Evolutionary conservation across 148 eudicot genomes (phyloP).

Genomic region (Simmondsia chinensis): DNA sequence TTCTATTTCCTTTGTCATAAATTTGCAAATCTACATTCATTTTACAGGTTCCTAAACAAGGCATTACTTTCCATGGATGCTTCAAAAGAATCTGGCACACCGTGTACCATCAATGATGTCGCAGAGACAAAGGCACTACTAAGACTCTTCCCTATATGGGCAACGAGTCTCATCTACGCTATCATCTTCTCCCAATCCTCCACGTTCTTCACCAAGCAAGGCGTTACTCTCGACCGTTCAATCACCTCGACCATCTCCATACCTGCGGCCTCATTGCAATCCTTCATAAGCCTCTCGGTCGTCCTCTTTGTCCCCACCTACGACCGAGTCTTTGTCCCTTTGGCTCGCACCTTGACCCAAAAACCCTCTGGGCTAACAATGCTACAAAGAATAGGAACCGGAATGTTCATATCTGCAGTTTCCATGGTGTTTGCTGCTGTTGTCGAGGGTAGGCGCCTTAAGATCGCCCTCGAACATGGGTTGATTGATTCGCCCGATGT

Average conservation of each 20-base stretch:
- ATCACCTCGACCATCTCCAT: slow-evolving; percentile 25
- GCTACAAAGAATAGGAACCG: slow-evolving; percentile 58
- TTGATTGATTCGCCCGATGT: slow-evolving; percentile 28
- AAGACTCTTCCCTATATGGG: slow-evolving; percentile 53
- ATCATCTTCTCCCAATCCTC: slow-evolving; percentile 32
- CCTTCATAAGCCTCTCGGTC: slow-evolving; percentile 16
- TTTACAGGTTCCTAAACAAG: slow-evolving; percentile 54
- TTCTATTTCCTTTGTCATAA: no score
- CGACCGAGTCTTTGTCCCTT: slow-evolving; percentile 39
- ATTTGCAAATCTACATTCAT: not conserved
- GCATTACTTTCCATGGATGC: slow-evolving; percentile 37
- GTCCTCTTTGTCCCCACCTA: slow-evolving; percentile 38
- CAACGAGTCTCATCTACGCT: slow-evolving; percentile 28
- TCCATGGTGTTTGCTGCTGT: slow-evolving; percentile 42
- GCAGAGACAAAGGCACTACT: slow-evolving; percentile 57
- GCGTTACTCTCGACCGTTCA: slow-evolving; percentile 45
- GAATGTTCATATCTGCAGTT: slow-evolving; percentile 29
- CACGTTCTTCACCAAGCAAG: slow-evolving; percentile 69
- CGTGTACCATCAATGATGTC: slow-evolving; percentile 29
- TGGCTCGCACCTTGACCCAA: slow-evolving; percentile 31
- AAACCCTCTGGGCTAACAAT: slow-evolving; percentile 49
- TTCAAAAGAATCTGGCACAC: slow-evolving; percentile 16
- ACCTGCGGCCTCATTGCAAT: slow-evolving; percentile 56
- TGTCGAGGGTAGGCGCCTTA: slow-evolving; percentile 32
- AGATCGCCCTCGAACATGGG: slow-evolving; percentile 25